Percentiles rank a stretch among this genome's conserved stretches.
Evolutionary conservation across 148 eudicot species (phyloP).

Genomic region (Diospyros kaki): DNA sequence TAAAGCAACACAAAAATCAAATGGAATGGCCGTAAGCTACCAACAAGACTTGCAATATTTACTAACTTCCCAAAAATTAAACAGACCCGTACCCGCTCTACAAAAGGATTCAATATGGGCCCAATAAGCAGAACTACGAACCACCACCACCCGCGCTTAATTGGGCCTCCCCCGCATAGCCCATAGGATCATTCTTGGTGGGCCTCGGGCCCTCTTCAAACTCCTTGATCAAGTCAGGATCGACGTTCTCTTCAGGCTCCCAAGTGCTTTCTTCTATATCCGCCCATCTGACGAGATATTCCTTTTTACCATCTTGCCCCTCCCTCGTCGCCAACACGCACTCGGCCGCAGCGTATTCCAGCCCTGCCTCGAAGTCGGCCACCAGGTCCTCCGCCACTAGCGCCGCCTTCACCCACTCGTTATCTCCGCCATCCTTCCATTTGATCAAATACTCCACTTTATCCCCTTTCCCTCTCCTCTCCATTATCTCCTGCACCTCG

Average conservation of each 20-base stretch:
- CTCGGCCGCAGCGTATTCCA: constrained; percentile 81
- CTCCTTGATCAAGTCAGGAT: constrained; percentile 65
- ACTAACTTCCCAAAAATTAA: no score
- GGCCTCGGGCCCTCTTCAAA: constrained; percentile 35
- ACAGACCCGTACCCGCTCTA: no score
- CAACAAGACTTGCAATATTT: no score
- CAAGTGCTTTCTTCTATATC: constrained; percentile 85
- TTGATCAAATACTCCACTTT: constrained; percentile 70
- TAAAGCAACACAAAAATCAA: no score
- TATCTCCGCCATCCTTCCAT: constrained; percentile 83
- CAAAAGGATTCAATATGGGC: no score
- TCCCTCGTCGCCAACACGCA: constrained; percentile 46
- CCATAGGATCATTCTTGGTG: background rate
- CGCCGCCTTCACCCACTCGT: constrained; percentile 73
- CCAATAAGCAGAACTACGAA: no score
- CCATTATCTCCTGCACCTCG: constrained; percentile 75
- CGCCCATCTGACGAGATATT: constrained; percentile 83
- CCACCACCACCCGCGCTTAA: background rate
- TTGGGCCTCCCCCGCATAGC: constrained; percentile 10
- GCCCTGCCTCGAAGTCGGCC: constrained; percentile 73
- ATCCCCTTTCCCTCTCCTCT: constrained; percentile 81
- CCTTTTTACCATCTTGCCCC: constrained; percentile 47
- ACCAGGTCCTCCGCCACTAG: constrained; percentile 68
- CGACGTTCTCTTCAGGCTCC: constrained; percentile 92
- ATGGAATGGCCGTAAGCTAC: no score